phyloP scores from a whole-genome alignment of 2,329 filamentous ascomycete species.

The Fusarium nematophilum region DNA sequence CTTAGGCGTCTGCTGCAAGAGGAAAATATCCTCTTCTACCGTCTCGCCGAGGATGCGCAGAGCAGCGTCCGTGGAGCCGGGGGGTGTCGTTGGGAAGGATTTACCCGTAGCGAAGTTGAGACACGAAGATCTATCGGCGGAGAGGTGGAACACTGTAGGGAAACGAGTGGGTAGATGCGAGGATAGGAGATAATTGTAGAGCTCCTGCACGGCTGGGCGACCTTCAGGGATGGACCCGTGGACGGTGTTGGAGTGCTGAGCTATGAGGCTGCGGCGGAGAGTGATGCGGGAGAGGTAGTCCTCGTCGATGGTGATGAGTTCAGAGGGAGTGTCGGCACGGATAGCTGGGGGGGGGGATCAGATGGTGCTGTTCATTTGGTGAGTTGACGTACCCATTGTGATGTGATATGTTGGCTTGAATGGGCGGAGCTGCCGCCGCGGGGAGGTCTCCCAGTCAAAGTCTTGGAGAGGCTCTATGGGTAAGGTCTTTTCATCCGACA shows the following conservation, averaged over 20 bases:
- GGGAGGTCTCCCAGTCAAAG: slow-evolving; percentile 55
- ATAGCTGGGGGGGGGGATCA: background rate
- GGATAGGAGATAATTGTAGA: slow-evolving; percentile 59
- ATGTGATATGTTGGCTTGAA: slow-evolving; percentile 66
- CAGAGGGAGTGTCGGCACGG: slow-evolving; percentile 53
- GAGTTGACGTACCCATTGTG: slow-evolving; percentile 59
- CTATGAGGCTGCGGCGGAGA: slow-evolving; percentile 51
- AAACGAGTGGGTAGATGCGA: slow-evolving; percentile 60
- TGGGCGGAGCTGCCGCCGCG: slow-evolving; percentile 56
- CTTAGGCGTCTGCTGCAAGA: slow-evolving; percentile 55
- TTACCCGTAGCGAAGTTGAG: slow-evolving; percentile 54
- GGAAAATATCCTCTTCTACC: slow-evolving; percentile 66
- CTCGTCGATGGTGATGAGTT: slow-evolving; percentile 63
- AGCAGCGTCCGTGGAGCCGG: slow-evolving; percentile 46
- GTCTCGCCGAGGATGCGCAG: slow-evolving; percentile 60
- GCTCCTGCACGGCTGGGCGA: slow-evolving; percentile 55
- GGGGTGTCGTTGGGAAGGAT: slow-evolving; percentile 42
- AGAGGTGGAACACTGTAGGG: slow-evolving; percentile 57
- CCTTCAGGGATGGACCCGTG: slow-evolving; percentile 56
- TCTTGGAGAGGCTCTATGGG: slow-evolving; percentile 40
- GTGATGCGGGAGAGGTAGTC: slow-evolving; percentile 59
- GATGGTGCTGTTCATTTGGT: accelerated
- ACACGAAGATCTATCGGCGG: slow-evolving; percentile 44
- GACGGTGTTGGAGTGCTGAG: slow-evolving; percentile 51
- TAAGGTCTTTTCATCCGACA: background rate